Conservation (phyloP, 1,139 yeast species). For the Pichia sp. region DNA sequence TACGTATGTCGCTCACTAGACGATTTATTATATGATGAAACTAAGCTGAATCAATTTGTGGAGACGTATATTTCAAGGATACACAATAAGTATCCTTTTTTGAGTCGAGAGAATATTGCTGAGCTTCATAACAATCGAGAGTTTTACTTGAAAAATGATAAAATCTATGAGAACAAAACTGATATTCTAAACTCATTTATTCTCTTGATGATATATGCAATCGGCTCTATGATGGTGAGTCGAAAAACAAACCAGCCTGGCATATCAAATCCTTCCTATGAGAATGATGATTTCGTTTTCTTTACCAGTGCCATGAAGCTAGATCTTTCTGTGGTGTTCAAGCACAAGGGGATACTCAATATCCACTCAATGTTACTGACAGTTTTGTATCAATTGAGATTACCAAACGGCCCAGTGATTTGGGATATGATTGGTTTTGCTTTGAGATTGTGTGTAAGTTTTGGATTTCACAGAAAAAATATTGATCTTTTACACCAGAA, state of each 20-base stretch:
- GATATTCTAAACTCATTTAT: slow-evolving; percentile 9
- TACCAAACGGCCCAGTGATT: slow-evolving; percentile 18
- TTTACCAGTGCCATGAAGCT: slow-evolving; percentile 13
- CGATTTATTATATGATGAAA: background rate
- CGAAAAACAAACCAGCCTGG: background rate
- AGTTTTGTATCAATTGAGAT: slow-evolving; percentile 17
- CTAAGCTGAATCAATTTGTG: background rate
- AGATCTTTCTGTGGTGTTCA: slow-evolving; percentile 11
- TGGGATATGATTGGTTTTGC: slow-evolving; percentile 21
- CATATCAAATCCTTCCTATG: background rate
- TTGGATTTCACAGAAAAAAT: slow-evolving; percentile 19
- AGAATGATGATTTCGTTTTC: slow-evolving; percentile 11
- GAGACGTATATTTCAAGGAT: background rate
- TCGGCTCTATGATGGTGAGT: slow-evolving; percentile 12
- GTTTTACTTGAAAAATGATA: background rate
- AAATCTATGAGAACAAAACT: background rate
- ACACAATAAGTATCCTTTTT: slow-evolving; percentile 16
- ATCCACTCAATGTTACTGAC: slow-evolving; percentile 14
- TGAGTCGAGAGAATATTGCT: slow-evolving; percentile 4
- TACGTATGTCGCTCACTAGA: background rate
- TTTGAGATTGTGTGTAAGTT: slow-evolving; percentile 16
- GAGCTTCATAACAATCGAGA: slow-evolving; percentile 10
- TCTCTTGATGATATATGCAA: slow-evolving; percentile 16
- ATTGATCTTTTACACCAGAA: slow-evolving; percentile 11
- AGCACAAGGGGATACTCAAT: slow-evolving; percentile 10